phyloP scores from a whole-genome alignment of 176 grass and related monocot species.

The Avena sativa region DNA sequence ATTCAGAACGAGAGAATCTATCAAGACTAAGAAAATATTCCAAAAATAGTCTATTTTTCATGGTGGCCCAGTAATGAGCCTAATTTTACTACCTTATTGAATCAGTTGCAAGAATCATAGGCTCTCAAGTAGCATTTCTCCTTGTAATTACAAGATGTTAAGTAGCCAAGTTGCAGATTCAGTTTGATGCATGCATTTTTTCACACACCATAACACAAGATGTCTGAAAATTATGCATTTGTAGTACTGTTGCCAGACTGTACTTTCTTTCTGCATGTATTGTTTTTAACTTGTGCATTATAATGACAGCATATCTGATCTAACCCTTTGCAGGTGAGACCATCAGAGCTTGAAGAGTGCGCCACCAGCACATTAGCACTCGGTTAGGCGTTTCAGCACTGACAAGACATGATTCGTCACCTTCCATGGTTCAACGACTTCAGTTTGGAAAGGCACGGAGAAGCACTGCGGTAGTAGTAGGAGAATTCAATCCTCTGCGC shows the following conservation, averaged over 20 bases:
- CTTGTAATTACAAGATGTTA: not conserved
- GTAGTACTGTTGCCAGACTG: constrained; percentile 1
- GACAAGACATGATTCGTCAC: constrained; percentile 1
- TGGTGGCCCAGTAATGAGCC: not conserved
- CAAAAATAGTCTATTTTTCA: constrained; percentile 13
- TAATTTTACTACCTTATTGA: not conserved
- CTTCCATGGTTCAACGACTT: constrained; percentile 41
- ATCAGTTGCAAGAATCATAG: constrained; percentile 9
- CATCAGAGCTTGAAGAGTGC: not conserved
- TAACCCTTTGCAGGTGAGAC: constrained; percentile 48
- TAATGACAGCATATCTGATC: not conserved
- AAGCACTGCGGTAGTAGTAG: not conserved
- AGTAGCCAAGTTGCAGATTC: constrained; percentile 1
- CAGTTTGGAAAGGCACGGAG: not conserved
- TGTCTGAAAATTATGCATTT: not conserved
- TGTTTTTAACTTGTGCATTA: constrained; percentile 17
- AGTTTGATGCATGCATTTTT: constrained; percentile 12
- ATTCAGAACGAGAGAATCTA: constrained; percentile 1
- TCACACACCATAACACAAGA: not conserved
- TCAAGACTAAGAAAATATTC: constrained; percentile 2
- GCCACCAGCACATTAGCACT: constrained; percentile 1
- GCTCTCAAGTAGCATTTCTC: not conserved
- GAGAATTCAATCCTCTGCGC: not conserved
- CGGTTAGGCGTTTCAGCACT: constrained; percentile 28
- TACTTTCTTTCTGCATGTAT: not conserved